phyloP scores from a whole-genome alignment of 2,329 filamentous ascomycete genomes.

The Graphium sp. region DNA sequence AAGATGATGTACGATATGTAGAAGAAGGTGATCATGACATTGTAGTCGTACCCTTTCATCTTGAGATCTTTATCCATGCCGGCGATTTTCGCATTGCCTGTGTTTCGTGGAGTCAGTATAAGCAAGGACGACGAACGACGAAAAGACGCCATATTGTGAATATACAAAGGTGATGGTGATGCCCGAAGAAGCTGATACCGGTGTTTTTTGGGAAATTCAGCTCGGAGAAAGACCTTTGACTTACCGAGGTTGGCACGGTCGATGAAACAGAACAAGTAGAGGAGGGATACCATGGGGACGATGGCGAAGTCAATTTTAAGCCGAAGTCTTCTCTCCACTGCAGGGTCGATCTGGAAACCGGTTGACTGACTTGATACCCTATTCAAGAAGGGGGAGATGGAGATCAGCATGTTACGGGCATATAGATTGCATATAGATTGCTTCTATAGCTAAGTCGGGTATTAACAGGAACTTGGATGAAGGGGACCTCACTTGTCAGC shows the following conservation, averaged over 20 bases:
- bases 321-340: slow-evolving; percentile 38
- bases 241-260: slow-evolving; percentile 58
- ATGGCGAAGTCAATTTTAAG: slow-evolving; percentile 50
- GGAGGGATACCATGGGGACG: slow-evolving; percentile 45
- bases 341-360: slow-evolving; percentile 34
- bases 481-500: too few species aligned
- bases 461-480: too few species aligned
- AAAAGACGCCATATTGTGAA: too few species aligned
- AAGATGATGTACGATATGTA: slow-evolving; percentile 61
- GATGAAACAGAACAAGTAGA: slow-evolving; percentile 61
- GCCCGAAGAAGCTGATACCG: too few species aligned
- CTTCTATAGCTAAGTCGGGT: too few species aligned
- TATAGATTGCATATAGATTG: too few species aligned
- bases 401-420: too few species aligned
- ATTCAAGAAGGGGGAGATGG: too few species aligned
- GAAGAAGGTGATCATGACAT: slow-evolving; percentile 48
- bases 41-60: slow-evolving; percentile 50
- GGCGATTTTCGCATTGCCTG: slow-evolving; percentile 52
- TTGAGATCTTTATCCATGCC: slow-evolving; percentile 45
- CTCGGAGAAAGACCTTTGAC: slow-evolving; percentile 5
- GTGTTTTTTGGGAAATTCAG: too few species aligned
- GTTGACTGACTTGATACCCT: slow-evolving; percentile 20
- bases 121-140: background rate
- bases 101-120: slow-evolving; percentile 4
- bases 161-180: too few species aligned